phyloP scores from a whole-genome alignment of 345 rosid species.

The Arabidopsis suecica region DNA sequence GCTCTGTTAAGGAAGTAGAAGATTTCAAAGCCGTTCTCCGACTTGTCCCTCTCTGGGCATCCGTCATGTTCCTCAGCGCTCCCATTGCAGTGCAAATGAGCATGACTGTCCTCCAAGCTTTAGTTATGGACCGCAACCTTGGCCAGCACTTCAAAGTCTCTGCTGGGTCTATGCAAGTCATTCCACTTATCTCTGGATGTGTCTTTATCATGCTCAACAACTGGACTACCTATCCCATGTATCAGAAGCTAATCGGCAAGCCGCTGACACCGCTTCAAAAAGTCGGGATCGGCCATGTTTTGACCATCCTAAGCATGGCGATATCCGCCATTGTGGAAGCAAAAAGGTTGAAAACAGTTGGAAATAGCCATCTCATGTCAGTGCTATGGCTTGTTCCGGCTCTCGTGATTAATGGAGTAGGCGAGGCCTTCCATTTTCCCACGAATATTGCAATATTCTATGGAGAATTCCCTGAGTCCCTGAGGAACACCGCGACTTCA shows the following conservation, averaged over 20 bases:
- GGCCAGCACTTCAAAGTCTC: constrained; percentile 56
- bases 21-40: constrained; percentile 57
- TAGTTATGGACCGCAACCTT: constrained; percentile 52
- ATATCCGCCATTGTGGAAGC: constrained; percentile 52
- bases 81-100: constrained; percentile 43
- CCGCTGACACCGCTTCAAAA: constrained; percentile 47
- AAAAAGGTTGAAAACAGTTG: constrained; percentile 46
- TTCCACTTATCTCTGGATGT: constrained; percentile 36
- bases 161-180: constrained; percentile 52
- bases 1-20: constrained; percentile 61
- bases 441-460: constrained; percentile 53
- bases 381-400: constrained; percentile 61
- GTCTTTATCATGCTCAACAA: constrained; percentile 44
- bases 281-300: constrained; percentile 58
- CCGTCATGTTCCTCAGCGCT: constrained; percentile 42
- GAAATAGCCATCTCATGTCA: constrained; percentile 42
- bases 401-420: constrained; percentile 49
- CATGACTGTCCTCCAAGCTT: constrained; percentile 56
- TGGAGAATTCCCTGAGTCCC: constrained; percentile 52
- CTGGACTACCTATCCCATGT: constrained; percentile 38
- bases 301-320: constrained; percentile 45
- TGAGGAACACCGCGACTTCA: constrained; percentile 55
- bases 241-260: constrained; percentile 43
- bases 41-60: constrained; percentile 50
- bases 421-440: constrained; percentile 57